phyloP scores from a whole-genome alignment of 495 filamentous ascomycete species.

The Penicillium antarcticum region DNA sequence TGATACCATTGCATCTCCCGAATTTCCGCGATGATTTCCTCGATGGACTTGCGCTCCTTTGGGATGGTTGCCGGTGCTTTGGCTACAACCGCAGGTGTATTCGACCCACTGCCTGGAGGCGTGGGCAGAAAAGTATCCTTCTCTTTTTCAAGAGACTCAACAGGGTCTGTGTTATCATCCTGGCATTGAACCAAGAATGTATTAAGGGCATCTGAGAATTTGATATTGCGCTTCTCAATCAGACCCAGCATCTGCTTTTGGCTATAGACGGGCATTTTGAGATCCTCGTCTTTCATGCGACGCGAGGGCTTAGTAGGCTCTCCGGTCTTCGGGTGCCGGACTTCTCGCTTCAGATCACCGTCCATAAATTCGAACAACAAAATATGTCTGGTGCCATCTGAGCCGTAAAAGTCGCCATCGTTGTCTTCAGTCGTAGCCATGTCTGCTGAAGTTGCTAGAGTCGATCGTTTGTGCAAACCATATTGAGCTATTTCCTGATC shows the following conservation, averaged over 20 bases:
- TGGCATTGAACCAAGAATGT: constrained; percentile 72
- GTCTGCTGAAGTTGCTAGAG: constrained; percentile 26
- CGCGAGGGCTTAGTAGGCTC: constrained; percentile 62
- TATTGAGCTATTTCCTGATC: constrained; percentile 38
- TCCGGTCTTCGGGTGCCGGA: constrained; percentile 64
- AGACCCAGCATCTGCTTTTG: constrained; percentile 87
- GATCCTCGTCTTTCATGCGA: constrained; percentile 67
- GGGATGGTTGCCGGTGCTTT: constrained; percentile 67
- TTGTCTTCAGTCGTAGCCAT: constrained; percentile 24
- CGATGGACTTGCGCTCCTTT: constrained; percentile 73
- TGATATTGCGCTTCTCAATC: constrained; percentile 88
- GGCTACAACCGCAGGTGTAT: constrained; percentile 39
- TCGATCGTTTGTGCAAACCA: constrained; percentile 6
- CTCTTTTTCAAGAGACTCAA: constrained; percentile 54
- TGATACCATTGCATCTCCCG: constrained; percentile 82
- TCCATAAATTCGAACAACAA: constrained; percentile 91
- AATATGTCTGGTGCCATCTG: constrained; percentile 53
- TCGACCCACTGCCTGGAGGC: constrained; percentile 45
- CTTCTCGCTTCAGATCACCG: constrained; percentile 82
- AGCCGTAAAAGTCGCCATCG: constrained; percentile 28
- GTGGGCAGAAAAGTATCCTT: constrained; percentile 44
- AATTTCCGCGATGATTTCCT: constrained; percentile 83
- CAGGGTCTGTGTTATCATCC: constrained; percentile 62
- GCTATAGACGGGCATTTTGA: constrained; percentile 92
- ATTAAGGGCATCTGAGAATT: constrained; percentile 77